These are phyloP conservation scores for Exophiala dermatitidis DNA, from an alignment of 2,329 filamentous ascomycete genomes.

Conservation along the genomic window DNA sequence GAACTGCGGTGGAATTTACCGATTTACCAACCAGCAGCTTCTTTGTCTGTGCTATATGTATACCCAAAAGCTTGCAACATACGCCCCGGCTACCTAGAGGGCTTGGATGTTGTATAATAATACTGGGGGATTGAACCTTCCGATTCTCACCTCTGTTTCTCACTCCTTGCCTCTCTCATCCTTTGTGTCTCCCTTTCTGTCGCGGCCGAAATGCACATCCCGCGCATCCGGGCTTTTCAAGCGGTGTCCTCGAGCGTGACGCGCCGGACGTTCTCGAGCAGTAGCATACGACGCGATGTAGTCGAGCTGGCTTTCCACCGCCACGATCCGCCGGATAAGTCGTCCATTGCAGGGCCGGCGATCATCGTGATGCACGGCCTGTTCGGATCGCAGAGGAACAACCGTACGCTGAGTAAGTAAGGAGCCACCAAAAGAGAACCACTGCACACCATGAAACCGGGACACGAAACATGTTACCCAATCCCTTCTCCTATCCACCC, in stretches of 20 bases:
- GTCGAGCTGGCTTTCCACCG: slow-evolving; percentile 26
- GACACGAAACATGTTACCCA: neutral
- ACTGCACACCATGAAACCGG: neutral
- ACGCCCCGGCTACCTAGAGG: too few species aligned
- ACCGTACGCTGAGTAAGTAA: slow-evolving; percentile 88
- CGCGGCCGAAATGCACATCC: neutral
- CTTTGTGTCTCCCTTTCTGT: neutral
- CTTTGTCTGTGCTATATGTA: neutral
- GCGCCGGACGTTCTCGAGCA: slow-evolving; percentile 17
- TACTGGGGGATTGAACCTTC: neutral
- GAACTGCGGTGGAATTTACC: too few species aligned
- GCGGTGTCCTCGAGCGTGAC: neutral
- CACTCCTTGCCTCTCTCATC: neutral
- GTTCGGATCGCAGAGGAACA: slow-evolving; percentile 83
- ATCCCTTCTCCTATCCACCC: neutral
- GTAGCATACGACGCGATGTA: slow-evolving; percentile 4
- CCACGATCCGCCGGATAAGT: slow-evolving; percentile 21
- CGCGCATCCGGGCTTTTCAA: neutral
- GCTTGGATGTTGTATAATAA: neutral
- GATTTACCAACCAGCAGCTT: neutral
- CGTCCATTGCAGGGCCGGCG: slow-evolving; percentile 42
- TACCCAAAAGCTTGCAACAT: neutral
- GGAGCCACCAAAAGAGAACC: too few species aligned
- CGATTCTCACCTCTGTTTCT: neutral
- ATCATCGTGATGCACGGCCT: slow-evolving; percentile 88